A percentile compares a stretch with the other conserved stretches of the same genome.
Conservation (phyloP, 495 filamentous ascomycete genomes). For the Neurospora sp. region DNA sequence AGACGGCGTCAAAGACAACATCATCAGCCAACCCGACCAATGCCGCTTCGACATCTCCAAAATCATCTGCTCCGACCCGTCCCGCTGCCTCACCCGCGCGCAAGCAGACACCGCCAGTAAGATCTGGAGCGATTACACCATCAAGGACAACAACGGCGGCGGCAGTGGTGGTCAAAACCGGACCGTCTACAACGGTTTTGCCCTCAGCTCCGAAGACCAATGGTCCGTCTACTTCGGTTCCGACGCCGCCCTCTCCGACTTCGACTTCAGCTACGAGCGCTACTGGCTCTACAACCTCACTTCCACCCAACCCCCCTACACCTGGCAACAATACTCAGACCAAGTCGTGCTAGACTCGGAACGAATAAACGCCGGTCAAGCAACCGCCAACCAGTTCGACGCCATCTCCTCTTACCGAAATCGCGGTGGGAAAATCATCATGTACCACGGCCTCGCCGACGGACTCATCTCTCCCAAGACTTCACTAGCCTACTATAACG, state of each 20-base stretch:
- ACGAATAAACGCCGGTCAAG: conserved; percentile 23
- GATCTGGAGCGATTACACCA: conserved; percentile 42
- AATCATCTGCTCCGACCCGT: conserved; percentile 40
- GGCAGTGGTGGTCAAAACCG: too few species aligned
- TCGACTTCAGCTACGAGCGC: conserved; percentile 27
- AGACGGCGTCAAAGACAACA: conserved; percentile 54
- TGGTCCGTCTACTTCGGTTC: conserved; percentile 19
- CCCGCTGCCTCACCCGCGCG: conserved; percentile 42
- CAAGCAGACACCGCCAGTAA: conserved; percentile 46
- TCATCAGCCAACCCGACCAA: conserved; percentile 50
- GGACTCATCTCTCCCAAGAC: conserved; percentile 35
- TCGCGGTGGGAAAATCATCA: conserved; percentile 43
- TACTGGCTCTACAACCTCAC: conserved; percentile 34
- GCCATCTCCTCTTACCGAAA: conserved; percentile 34
- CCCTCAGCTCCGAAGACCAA: conserved; percentile 23
- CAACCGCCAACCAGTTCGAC: conserved; percentile 34
- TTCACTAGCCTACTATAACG: conserved; percentile 36
- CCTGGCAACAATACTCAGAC: conserved; percentile 26
- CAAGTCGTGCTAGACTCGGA: conserved; percentile 12
- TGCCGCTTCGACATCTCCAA: conserved; percentile 47
- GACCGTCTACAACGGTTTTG: conserved; percentile 42
- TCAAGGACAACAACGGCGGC: too few species aligned
- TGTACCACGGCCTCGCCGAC: conserved; percentile 48
- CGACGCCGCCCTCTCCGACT: conserved; percentile 13
- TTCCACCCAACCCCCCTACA: conserved; percentile 17